Base-by-base conservation (phyloP, 23 red algal species). In the Chondrus crispus region DNA sequence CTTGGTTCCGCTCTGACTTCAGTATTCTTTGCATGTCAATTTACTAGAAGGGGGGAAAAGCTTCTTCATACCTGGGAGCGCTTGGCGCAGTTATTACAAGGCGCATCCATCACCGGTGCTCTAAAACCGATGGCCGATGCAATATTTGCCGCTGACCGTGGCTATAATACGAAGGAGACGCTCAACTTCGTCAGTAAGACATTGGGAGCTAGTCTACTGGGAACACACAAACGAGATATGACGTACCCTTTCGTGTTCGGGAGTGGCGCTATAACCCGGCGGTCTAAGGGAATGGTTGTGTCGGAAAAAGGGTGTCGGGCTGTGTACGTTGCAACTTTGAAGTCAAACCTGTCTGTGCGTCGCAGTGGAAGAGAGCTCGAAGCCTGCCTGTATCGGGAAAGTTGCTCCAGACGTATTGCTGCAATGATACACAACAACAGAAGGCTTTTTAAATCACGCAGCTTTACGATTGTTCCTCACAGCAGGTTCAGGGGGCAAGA, bases 151-250 rank as follows among this genome's bases (percentile, higher is more conserved):
- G 22, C 28, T 74, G 68, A 39, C 36, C 26, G 68, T 36, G 68
- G 68, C 22, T 74, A 74, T 35, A 74, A 74, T 35, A 44, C 28
- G 11, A 30, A 19, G 36, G 5, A 74, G 36, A 74, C 5, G 20
- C n/a, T 35, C n/a, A 42, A 20, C 36, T 74, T 74, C 46, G 36
- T 39, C 22, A 33, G 16, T 35, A 41, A 36, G 4, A 39, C n/a
- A 41, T 37, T 74, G 22, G 68, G 20, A 20, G 68, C 68, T 33
- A 74, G 28, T 35, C 28, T 30, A 20, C 22, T 74, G 46, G 68
- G 68, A 11, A 74, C 68, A 74, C 68, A 74, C 46, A 36, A 74
- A 74, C 68, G 68, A 74, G 36, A 41, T 74, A 36, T 74, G 68
- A 41, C 22, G 22, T 74, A 37, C 20, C 68, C 68, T 22, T 74